Evolutionary conservation across 2,329 filamentous ascomycete species (phyloP).

Genomic region (Periconia digitata): DNA sequence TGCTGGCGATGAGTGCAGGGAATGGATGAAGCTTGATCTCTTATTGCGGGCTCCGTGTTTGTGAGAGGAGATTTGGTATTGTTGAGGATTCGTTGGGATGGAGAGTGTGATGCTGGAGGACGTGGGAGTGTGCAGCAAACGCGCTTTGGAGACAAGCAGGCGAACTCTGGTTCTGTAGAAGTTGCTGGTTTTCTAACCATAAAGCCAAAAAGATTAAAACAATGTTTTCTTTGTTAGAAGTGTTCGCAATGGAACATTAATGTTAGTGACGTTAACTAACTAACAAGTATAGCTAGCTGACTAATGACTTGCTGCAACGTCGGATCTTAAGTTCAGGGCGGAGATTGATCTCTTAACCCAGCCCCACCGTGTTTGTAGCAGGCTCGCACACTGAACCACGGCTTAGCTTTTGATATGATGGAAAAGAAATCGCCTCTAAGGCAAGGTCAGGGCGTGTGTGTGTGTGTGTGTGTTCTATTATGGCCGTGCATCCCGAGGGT

Average conservation of each 20-base stretch:
- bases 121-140: conserved; percentile 3
- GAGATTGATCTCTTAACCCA: too few species aligned
- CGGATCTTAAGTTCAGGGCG: too few species aligned
- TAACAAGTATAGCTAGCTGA: too few species aligned
- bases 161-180: conserved; percentile 2
- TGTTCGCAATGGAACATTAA: neutral
- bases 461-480: neutral
- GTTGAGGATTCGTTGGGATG: neutral
- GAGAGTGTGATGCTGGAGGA: neutral
- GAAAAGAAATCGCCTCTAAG: too few species aligned
- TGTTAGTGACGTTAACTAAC: neutral
- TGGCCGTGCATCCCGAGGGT: neutral
- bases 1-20: conserved; percentile 12
- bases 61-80: conserved; percentile 9
- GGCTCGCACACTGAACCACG: too few species aligned
- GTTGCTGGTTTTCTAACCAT: neutral
- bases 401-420: too few species aligned
- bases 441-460: neutral
- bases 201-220: neutral
- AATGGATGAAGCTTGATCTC: conserved; percentile 8
- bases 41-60: conserved; percentile 14
- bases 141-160: conserved; percentile 3
- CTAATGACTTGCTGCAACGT: too few species aligned
- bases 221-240: neutral
- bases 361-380: too few species aligned